phyloP scores from a whole-genome alignment of 805 yeast species.

The Pichia insulana region DNA sequence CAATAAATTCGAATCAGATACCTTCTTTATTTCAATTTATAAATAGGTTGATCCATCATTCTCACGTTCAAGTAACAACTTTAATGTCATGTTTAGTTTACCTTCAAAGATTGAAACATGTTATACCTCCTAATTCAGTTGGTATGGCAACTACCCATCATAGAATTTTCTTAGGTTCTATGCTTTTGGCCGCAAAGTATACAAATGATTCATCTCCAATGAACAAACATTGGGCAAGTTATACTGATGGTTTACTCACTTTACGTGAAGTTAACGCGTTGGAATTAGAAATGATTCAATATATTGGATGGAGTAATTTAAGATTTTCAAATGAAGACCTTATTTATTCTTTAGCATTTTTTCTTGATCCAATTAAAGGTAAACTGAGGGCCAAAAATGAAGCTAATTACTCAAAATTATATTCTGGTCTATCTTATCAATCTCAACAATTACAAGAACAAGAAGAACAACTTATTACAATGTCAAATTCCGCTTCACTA shows the following conservation, averaged over 20 bases:
- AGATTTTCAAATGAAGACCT: slow-evolving; percentile 64
- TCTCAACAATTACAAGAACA: slow-evolving; percentile 1
- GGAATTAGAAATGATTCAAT: slow-evolving; percentile 77
- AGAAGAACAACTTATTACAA: not conserved
- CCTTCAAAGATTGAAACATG: slow-evolving; percentile 63
- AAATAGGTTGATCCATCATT: slow-evolving; percentile 58
- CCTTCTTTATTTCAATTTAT: slow-evolving; percentile 59
- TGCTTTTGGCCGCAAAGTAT: slow-evolving; percentile 85
- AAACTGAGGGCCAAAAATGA: slow-evolving; percentile 28
- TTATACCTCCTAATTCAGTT: slow-evolving; percentile 78
- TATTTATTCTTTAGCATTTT: slow-evolving; percentile 59
- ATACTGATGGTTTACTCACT: slow-evolving; percentile 77
- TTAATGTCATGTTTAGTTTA: slow-evolving; percentile 88
- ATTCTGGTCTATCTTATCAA: not conserved
- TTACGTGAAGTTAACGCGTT: slow-evolving; percentile 80
- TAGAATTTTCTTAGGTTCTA: slow-evolving; percentile 81
- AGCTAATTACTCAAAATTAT: slow-evolving; percentile 4
- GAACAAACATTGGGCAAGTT: slow-evolving; percentile 92
- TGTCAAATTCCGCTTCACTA: slow-evolving; percentile 10
- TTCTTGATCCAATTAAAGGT: slow-evolving; percentile 64
- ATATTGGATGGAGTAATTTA: slow-evolving; percentile 75
- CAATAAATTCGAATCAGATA: slow-evolving; percentile 6
- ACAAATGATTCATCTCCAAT: slow-evolving; percentile 91
- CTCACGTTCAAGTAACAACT: slow-evolving; percentile 92
- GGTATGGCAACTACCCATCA: slow-evolving; percentile 93